phyloP scores from a whole-genome alignment of 1,139 yeast species.

The Suhomyces atakaporum region DNA sequence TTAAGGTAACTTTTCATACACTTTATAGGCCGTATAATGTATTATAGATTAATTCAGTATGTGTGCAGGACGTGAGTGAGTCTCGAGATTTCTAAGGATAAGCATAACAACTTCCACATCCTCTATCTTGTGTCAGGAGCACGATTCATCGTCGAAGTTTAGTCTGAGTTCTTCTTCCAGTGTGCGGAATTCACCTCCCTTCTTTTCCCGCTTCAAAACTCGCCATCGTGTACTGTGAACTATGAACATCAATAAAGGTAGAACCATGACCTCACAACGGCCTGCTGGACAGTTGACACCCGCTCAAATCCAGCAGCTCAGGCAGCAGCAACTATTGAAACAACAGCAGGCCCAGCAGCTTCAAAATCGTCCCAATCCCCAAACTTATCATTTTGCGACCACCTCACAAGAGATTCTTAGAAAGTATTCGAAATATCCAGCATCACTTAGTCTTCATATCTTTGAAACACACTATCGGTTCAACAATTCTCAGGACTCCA shows the following conservation, averaged over 20 bases:
- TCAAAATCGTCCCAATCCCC: conserved; percentile 30
- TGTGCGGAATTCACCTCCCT: not conserved
- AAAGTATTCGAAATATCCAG: conserved; percentile 75
- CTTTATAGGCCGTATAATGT: not conserved
- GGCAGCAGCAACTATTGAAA: conserved; percentile 36
- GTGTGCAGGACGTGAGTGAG: conserved; percentile 3
- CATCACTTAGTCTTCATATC: conserved; percentile 85
- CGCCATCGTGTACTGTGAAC: no score
- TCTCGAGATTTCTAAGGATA: conserved; percentile 2
- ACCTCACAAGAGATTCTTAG: conserved; percentile 73
- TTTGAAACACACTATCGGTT: conserved; percentile 87
- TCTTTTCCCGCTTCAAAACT: no score
- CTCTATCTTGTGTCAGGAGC: conserved; percentile 4
- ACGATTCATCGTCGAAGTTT: conserved; percentile 5
- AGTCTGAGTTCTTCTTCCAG: conserved; percentile 1
- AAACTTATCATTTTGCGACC: conserved; percentile 61
- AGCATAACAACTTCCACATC: conserved; percentile 4
- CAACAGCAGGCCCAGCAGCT: conserved; percentile 35
- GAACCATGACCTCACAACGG: conserved; percentile 9
- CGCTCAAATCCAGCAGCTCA: conserved; percentile 21
- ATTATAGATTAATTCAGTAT: not conserved
- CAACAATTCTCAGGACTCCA: conserved; percentile 68
- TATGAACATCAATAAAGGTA: conserved; percentile 11
- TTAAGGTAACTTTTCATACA: no score
- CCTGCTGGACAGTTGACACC: conserved; percentile 16